Evolutionary conservation across 1,284 basidiomycete genomes (phyloP).

Genomic region (Ganoderma sinense): DNA sequence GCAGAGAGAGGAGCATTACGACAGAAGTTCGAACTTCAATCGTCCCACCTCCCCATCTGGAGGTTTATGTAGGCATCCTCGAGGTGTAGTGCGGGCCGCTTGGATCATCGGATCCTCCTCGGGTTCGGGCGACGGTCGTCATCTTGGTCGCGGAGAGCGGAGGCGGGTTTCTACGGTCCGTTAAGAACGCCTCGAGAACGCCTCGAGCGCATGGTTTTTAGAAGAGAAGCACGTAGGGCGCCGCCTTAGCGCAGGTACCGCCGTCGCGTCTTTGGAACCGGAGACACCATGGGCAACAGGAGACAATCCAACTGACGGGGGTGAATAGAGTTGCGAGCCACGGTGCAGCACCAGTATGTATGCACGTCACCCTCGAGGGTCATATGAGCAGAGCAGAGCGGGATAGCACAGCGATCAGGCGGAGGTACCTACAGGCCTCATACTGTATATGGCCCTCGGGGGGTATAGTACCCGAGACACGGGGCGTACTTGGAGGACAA

Average conservation of each 20-base stretch:
- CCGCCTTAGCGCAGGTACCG: constrained; percentile 11
- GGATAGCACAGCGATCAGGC: background rate
- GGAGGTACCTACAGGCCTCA: background rate
- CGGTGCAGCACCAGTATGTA: background rate
- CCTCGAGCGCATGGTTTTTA: constrained; percentile 17
- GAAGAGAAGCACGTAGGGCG: constrained; percentile 19
- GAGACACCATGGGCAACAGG: constrained; percentile 1
- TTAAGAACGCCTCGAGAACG: constrained; percentile 12
- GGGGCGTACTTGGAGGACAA: background rate
- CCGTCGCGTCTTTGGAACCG: constrained; percentile 11
- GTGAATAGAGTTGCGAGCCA: constrained; percentile 6
- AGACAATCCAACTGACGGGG: background rate
- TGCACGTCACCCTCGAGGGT: background rate
- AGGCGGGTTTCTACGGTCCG: constrained; percentile 8
- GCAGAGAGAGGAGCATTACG: constrained; percentile 29
- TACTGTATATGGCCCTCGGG: background rate
- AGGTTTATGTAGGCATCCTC: constrained; percentile 14
- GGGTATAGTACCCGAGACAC: constrained; percentile 7
- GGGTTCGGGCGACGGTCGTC: constrained; percentile 9
- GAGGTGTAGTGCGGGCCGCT: constrained; percentile 15
- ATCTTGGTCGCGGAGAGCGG: constrained; percentile 3
- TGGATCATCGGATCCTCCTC: constrained; percentile 28
- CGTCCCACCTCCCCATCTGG: background rate
- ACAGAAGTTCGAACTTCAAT: constrained; percentile 19
- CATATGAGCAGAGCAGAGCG: constrained; percentile 2